Conservation (phyloP, 2,329 filamentous ascomycete genomes). For the Fusarium hainanense region DNA sequence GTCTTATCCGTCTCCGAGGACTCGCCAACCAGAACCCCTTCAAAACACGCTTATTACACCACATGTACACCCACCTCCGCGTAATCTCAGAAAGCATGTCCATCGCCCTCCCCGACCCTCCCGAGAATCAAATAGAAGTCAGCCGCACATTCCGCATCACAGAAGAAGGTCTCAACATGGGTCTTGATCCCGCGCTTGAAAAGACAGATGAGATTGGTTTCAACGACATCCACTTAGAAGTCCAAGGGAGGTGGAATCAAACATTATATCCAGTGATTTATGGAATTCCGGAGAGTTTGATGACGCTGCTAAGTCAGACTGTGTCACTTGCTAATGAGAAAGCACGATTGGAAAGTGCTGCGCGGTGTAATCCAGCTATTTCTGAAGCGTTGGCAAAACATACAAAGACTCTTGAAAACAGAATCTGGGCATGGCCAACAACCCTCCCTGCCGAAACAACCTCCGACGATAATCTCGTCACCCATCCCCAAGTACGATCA, state of each 20-base stretch:
- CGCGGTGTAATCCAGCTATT: conserved; percentile 37
- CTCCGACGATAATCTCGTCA: conserved; percentile 30
- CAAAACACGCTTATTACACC: conserved; percentile 57
- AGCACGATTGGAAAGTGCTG: conserved; percentile 43
- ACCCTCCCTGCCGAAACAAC: background rate
- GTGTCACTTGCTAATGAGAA: conserved; percentile 58
- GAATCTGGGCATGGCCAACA: conserved; percentile 48
- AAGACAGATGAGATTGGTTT: conserved; percentile 53
- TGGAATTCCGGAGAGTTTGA: conserved; percentile 55
- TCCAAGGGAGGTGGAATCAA: conserved; percentile 53
- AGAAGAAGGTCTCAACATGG: conserved; percentile 46
- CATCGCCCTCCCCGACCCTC: background rate
- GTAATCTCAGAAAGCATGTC: conserved; percentile 58
- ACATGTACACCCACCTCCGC: conserved; percentile 59
- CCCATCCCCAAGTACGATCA: conserved; percentile 34
- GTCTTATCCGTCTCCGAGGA: conserved; percentile 53
- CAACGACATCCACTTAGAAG: conserved; percentile 57
- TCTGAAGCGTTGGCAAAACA: conserved; percentile 46
- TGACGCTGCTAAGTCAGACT: conserved; percentile 55
- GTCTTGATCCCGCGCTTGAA: conserved; percentile 46
- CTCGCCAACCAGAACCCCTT: conserved; percentile 54
- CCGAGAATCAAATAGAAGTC: background rate
- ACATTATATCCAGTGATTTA: conserved; percentile 59
- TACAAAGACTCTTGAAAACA: conserved; percentile 48
- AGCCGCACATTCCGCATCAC: conserved; percentile 47